phyloP scores from a whole-genome alignment of 495 filamentous ascomycete genomes.

The Penicillium antarcticum region DNA sequence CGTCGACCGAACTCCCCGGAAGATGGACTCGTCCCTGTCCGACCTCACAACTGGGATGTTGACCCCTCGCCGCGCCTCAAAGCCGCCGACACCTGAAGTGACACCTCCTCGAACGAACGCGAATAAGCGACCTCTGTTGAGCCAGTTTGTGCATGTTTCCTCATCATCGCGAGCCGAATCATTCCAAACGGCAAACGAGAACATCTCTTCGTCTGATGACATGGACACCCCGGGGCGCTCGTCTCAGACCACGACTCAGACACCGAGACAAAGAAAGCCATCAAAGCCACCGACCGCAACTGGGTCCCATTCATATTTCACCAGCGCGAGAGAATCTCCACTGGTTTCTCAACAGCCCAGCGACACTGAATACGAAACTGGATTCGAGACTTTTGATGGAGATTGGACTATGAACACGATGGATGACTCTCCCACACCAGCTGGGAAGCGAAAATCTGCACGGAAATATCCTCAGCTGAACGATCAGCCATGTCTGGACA shows the following conservation, averaged over 20 bases:
- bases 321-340: conserved; percentile 10
- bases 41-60: conserved; percentile 28
- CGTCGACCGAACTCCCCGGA: conserved; percentile 21
- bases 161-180: conserved; percentile 62
- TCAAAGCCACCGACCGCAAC: conserved; percentile 13
- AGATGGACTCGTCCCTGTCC: conserved; percentile 20
- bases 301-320: conserved; percentile 4
- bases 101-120: conserved; percentile 59
- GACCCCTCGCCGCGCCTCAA: conserved; percentile 61
- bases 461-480: conserved; percentile 1
- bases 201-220: conserved; percentile 60
- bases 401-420: conserved; percentile 14
- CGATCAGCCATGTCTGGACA: background rate
- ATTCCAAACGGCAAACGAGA: conserved; percentile 70
- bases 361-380: conserved; percentile 21
- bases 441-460: conserved; percentile 12
- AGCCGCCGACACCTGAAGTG: conserved; percentile 70
- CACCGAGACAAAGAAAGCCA: conserved; percentile 26
- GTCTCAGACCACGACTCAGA: conserved; percentile 22
- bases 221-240: conserved; percentile 49
- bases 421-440: conserved; percentile 18
- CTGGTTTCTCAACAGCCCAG: conserved; percentile 11
- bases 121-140: conserved; percentile 41
- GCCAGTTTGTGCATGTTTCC: conserved; percentile 29
- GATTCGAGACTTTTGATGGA: conserved; percentile 26